Base-by-base conservation (phyloP, 2,329 filamentous ascomycete species). In the Monosporascus sp. region DNA sequence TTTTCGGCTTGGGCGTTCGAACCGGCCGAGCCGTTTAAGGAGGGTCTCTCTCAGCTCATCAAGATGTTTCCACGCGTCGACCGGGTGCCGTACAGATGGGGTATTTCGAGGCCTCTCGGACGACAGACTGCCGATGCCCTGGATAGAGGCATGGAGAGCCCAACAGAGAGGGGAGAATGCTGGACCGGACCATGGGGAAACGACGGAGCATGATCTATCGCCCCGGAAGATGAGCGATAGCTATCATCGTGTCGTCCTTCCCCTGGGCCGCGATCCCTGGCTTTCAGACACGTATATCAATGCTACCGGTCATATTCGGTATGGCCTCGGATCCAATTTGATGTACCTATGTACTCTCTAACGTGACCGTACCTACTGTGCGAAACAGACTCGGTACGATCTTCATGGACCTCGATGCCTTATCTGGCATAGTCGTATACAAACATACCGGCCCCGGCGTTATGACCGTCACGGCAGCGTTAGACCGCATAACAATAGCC, bases 361-460 rank as follows among this genome's bases (percentile, higher is more conserved):
- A 47, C 15, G 5, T 24, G 5, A 1, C 17, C 35, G 37, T 22
- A 37, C 18, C 25, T 18, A 1, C 25, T 38, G 9, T 17, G 20
- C 41, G 6, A 52, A 56, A 22, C 55, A 81, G 84, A 50, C 75
- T 91, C 7, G 88, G 88, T 0, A 84, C 87, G 0, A 73, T 92
- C 17, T 82, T 92, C 56, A 91, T 91, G 87, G 88, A 92, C 57
- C 77, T 92, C 2, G 88, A 92, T 69, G 88, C 88, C 0, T 71
- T 92, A 7, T 87, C 87, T 1, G 88, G 89, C 9, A 82, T 91
- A 47, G 81, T 92, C 52, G 87, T 88, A 18, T 86, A 90, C 69
- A 88, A 87, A 57, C 73, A 84, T 75, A 70, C 80, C 74, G 63
- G 88, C 70, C 49, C 85, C 72, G 51, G 78, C 77, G 63, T 76